Evolutionary conservation across 176 grass and related monocot species (phyloP), one percentile per base, ranked within the genome.

Genomic region (Paspalum notatum): DNA sequence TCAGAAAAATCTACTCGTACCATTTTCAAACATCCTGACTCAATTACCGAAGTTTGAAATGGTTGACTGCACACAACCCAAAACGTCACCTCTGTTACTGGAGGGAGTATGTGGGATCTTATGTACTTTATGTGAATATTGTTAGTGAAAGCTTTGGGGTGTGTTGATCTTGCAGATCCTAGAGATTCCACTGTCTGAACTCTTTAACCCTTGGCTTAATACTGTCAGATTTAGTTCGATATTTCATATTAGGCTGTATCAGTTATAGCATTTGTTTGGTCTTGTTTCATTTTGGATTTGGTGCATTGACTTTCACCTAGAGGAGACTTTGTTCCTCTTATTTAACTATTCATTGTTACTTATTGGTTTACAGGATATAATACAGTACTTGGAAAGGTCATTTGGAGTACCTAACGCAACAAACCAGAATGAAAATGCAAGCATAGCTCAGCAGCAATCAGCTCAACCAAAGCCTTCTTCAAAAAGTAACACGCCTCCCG

Each of bases 351-450:
- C 22, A 57, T 71, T 5, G 68, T 87, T 66, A 52, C 42, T 80
- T 87, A 49, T 89, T 62, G 70, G 54, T 44, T 82, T 83, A 62
- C 83, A 99, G 96, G 96, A 93, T 88, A 84, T 99, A 66, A 93
- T 99, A 88, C 96, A 95, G 48, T 95, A 95, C 71, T 75, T 99
- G 84, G 96, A 99, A 89, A 95, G 90, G 57, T 99, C 86, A 38
- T 99, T 99, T 91, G 96, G 96, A 66, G 89, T 99, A 63, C 85
- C 69, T 72, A 87, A 39, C 58, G 41, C 72, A 38, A 37, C 68
- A 51, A 95, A 83, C 68, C 96, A 84, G 77, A 91, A 78, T 62
- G 96, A 99, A 68, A 91, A 87, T 90, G 79, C 75, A 68, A 90
- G 25, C 82, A 68, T 75, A 63, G 75, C 53, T 74, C 94, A 93